A percentile compares a stretch with the other conserved stretches of the same genome.
These are phyloP conservation scores for Neurospora terricola DNA, from an alignment of 495 filamentous ascomycete genomes.

Conservation along the genomic window DNA sequence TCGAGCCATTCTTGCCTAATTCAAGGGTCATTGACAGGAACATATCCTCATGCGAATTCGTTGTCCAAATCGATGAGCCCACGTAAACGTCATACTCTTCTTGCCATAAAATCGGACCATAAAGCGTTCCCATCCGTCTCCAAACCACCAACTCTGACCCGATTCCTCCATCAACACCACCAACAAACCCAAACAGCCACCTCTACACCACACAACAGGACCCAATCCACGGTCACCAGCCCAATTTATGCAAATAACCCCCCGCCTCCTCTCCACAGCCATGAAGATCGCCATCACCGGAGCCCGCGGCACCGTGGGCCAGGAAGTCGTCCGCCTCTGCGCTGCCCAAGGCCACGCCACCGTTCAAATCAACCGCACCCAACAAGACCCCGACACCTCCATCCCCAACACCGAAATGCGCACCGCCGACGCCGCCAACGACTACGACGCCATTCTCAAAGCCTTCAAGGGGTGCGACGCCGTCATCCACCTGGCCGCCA, in stretches of 20 bases:
- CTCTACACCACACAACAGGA: background rate
- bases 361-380: background rate
- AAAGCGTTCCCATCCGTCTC: background rate
- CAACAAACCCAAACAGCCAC: background rate
- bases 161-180: background rate
- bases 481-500: background rate
- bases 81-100: background rate
- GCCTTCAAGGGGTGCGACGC: background rate
- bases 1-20: background rate
- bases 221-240: background rate
- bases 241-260: background rate
- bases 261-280: background rate
- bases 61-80: background rate
- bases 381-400: background rate
- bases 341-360: background rate
- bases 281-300: background rate
- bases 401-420: background rate
- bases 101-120: background rate
- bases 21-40: background rate
- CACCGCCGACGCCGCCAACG: background rate
- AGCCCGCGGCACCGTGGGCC: background rate
- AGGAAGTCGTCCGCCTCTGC: background rate
- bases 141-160: too few relatives aligned
- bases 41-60: background rate
- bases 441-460: background rate